Evolutionary conservation across 2,329 filamentous ascomycete species (phyloP).

Genomic region (Myriosclerotinia scirpicola): DNA sequence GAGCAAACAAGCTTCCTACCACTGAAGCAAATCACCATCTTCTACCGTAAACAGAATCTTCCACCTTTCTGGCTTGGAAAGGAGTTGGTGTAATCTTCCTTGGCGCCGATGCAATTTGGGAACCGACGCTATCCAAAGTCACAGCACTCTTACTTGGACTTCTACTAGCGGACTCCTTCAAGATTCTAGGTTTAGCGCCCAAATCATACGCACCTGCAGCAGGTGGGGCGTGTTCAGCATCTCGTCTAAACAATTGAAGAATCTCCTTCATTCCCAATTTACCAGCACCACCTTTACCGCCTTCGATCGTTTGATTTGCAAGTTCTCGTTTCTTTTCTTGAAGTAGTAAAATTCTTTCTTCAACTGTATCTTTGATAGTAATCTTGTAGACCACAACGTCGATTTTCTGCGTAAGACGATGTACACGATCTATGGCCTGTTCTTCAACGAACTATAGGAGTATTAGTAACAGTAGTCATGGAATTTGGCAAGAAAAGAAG

Average conservation of each 20-base stretch:
- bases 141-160: conserved; percentile 13
- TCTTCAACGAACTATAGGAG: conserved; percentile 84
- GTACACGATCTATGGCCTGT: conserved; percentile 96
- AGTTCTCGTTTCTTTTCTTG: conserved; percentile 92
- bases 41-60: conserved; percentile 40
- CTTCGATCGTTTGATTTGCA: conserved; percentile 89
- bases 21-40: conserved; percentile 33
- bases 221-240: conserved; percentile 38
- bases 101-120: conserved; percentile 22
- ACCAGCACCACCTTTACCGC: conserved; percentile 67
- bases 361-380: conserved; percentile 81
- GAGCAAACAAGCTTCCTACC: not conserved
- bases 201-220: conserved; percentile 31
- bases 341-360: conserved; percentile 90
- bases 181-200: conserved; percentile 35
- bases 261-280: conserved; percentile 95
- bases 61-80: conserved; percentile 25
- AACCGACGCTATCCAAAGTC: conserved; percentile 20
- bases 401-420: conserved; percentile 94
- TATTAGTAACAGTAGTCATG: conserved; percentile 25
- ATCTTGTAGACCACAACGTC: conserved; percentile 96
- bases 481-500: not conserved
- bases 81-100: conserved; percentile 31
- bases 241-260: conserved; percentile 70
- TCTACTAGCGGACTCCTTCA: conserved; percentile 33